Evolutionary conservation across 768 basidiomycete genomes (phyloP), one percentile per base, ranked within the genome.

Genomic region (Leccinum ochraceum): DNA sequence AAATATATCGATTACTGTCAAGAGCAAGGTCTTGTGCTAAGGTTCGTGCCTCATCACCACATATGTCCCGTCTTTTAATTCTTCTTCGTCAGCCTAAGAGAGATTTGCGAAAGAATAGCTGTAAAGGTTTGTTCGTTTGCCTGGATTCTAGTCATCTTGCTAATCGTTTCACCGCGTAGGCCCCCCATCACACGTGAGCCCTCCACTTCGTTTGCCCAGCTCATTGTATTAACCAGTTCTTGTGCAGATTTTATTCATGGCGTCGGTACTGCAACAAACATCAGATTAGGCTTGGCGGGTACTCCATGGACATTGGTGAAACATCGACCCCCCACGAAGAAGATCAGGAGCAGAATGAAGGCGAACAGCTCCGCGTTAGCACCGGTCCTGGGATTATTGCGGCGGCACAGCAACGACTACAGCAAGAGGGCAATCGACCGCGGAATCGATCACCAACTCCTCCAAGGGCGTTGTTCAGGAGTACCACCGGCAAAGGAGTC

Each of bases 201-300:
- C 4, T 6, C 14, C 10, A 6, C 6, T 14, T 13, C 16, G 2
- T 7, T 3, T 20, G 4, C 48, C 42, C 9, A 20, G 14, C 49
- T 28, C 51, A 30, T 28, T 14, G n/a, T 22, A 28, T 59, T 53
- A 30, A 55, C 60, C 44, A 22, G 56, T n/a, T 2, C 22, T 22
- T 48, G 39, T 55, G 22, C 57, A 93, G 91, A 11, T 94, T 94
- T 71, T 94, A 92, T 71, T 94, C 92, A 1, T 94, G 92, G 92
- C 83, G 92, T 44, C 85, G 92, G 49, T 94, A 94, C 68, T 94
- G 92, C 77, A 94, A 94, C 71, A 94, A 94, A 69, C 92, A 94
- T 71, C 90, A 94, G 73, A 94, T 94, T 54, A 86, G 90, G n/a
- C 80, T 94, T 0, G 90, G 90, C 26, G 90, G 91, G 2, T 94